Base-by-base conservation (phyloP, 2,329 filamentous ascomycete genomes). In the Botryotinia globosa region DNA sequence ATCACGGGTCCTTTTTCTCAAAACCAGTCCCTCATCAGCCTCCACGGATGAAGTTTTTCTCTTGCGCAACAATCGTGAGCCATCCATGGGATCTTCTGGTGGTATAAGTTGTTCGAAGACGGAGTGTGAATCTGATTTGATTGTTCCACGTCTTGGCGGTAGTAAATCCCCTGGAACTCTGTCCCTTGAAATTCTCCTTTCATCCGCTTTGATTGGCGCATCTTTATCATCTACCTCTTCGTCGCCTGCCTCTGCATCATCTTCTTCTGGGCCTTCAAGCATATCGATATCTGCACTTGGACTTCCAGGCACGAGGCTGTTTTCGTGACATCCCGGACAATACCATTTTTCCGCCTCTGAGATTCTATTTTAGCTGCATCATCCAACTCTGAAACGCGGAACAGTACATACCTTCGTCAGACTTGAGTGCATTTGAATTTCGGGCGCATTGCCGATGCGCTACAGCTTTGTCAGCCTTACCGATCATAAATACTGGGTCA, bases 381-480 rank as follows among this genome's bases (percentile, higher is more conserved):
- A 25, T 7, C 29, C 10, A 56, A 32, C 9, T 56, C 8, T 29
- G 18, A 25, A 48, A 6, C 9, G 25, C 18, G 32, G 51, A 29
- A 42, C 16, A 72, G 32, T 39, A 69, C 69, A 82, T 87, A 94
- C 92, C 88, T 81, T 90, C 87, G 74, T 89, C 87, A 75, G 86
- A 83, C 77, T 84, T 84, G 78, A 92, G 83, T 75, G 88, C 88
- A 73, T 88, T 88, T 80, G 89, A 88, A 80, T 92, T 88, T 80
- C 91, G 90, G 73, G 94, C 94, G 83, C 95, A 98, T 87, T 96
- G 92, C 81, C 92, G 90, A 85, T 98, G 95, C 79, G 94, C 95
- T 97, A 84, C 80, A 84, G 80, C 80, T 79, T 82, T 75, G 80
- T 87, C 78, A 86, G 83, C 77, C 76, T 79, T 74, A 79, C 77